Evolutionary conservation across 2,329 filamentous ascomycete species (phyloP).

Genomic region (Colletotrichum sp.): DNA sequence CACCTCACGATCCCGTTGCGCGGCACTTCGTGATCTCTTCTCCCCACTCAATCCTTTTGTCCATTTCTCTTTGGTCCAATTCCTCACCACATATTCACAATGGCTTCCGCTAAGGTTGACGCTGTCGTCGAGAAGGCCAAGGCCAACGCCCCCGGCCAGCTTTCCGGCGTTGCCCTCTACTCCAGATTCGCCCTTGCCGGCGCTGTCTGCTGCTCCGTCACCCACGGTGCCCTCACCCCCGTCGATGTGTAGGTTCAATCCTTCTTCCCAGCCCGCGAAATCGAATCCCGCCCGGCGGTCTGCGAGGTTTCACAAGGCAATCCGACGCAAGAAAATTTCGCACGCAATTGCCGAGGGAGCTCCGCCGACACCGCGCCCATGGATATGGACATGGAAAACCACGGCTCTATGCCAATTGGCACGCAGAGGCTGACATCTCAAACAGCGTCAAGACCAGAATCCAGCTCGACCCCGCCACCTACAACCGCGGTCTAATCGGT

Average conservation of each 20-base stretch:
- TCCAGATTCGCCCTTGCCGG: slow-evolving; percentile 96
- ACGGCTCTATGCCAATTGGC: neutral
- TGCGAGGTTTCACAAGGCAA: neutral
- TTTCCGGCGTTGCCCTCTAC: slow-evolving; percentile 74
- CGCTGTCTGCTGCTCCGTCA: slow-evolving; percentile 97
- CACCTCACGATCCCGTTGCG: slow-evolving; percentile 19
- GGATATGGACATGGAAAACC: neutral
- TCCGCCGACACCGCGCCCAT: neutral
- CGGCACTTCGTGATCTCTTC: slow-evolving; percentile 22
- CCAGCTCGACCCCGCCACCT: slow-evolving; percentile 88
- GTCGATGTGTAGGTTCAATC: slow-evolving; percentile 94
- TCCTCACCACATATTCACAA: slow-evolving; percentile 35
- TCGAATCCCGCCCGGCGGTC: neutral
- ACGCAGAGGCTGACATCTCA: neutral
- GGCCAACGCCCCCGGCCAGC: slow-evolving; percentile 46
- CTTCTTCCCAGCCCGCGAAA: neutral
- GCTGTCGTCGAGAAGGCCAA: slow-evolving; percentile 47
- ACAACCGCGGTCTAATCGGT: slow-evolving; percentile 87
- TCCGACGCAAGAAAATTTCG: neutral
- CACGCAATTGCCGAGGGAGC: neutral
- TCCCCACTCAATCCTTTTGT: slow-evolving; percentile 39
- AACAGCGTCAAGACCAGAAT: slow-evolving; percentile 92
- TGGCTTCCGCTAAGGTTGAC: slow-evolving; percentile 52
- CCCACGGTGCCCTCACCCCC: slow-evolving; percentile 94
- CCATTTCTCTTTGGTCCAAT: slow-evolving; percentile 25